Base-by-base conservation (phyloP, 2,329 filamentous ascomycete genomes). In the Fusarium nurragi region DNA sequence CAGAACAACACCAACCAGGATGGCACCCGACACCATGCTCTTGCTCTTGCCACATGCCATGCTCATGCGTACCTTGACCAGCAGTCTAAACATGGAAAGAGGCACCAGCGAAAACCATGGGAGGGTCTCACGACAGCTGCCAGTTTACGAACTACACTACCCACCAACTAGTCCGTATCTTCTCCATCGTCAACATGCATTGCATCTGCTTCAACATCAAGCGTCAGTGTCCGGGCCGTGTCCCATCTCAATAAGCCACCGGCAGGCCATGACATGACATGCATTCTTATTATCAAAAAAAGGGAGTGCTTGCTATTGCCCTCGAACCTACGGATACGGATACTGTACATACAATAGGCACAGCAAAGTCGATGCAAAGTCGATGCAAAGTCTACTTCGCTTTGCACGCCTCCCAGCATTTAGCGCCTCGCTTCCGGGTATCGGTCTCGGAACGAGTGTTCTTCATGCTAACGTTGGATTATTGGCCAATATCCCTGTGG, bases 61-160 rank as follows among this genome's bases (percentile, higher is more conserved):
- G 32, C n/a, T 16, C 32, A 16, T 18, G 32, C 16, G 32, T 5
- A n/a, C 32, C 32, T 34, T 34, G 32, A 34, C 16, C 16, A 13
- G 13, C 14, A 30, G 13, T 14, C 13, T 6, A n/a, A 9, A 34
- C 32, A 18, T n/a, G 32, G 32, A 34, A 34, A 34, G 32, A 34
- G 10, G 26, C 14, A 30, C 7, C 26, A 30, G 13, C 26, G 26
- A 30, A 36, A 21, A 14, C 14, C 16, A 30, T 28, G 28, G 38
- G n/a, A 23, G 25, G 19, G 30, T 47, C 41, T 65, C 48, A 50
- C 40, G 60, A 50, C 54, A 38, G 56, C 38, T 60, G 32, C 45
- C 45, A 64, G 26, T 14, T 14, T 30, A 30, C 6, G 26, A 26
- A 26, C 25, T 26, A 26, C 25, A n/a, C n/a, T n/a, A n/a, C n/a